Evolutionary conservation across 805 yeast genomes (phyloP).

Genomic region (Wickerhamia fluorescens): DNA sequence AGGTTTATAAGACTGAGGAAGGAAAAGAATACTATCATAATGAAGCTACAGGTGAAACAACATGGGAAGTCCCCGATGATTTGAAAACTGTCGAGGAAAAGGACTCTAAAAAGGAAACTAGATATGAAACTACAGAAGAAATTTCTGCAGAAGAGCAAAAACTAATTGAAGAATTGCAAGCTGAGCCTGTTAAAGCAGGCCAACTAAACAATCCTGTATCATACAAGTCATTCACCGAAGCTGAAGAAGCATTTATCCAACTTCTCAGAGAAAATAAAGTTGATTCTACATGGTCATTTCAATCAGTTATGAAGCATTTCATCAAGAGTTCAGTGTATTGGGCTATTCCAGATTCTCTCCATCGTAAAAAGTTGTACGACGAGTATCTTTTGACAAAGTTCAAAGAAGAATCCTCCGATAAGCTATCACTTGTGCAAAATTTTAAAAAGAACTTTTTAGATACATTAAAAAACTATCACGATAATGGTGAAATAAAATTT

Average conservation of each 20-base stretch:
- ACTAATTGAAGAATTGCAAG: constrained; percentile 14
- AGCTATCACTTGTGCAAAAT: constrained; percentile 45
- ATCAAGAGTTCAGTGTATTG: constrained; percentile 60
- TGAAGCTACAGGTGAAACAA: constrained; percentile 53
- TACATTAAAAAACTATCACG: constrained; percentile 33
- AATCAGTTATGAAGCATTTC: constrained; percentile 51
- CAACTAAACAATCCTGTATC: constrained; percentile 18
- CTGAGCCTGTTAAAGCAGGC: constrained; percentile 14
- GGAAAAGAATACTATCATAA: constrained; percentile 66
- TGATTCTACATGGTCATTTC: constrained; percentile 73
- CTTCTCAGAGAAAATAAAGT: constrained; percentile 52
- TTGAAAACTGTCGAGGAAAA: constrained; percentile 13
- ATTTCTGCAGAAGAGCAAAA: constrained; percentile 6
- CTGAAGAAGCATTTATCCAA: constrained; percentile 39
- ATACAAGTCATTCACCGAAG: constrained; percentile 22
- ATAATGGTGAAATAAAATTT: constrained; percentile 36
- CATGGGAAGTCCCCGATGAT: constrained; percentile 73
- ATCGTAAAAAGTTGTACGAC: constrained; percentile 57
- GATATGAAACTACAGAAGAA: constrained; percentile 3
- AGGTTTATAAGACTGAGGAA: constrained; percentile 46
- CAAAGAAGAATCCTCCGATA: constrained; percentile 46
- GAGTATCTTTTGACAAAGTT: constrained; percentile 41
- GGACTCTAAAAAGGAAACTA: constrained; percentile 4
- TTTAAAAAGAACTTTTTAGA: constrained; percentile 48
- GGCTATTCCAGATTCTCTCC: constrained; percentile 54